phyloP scores from a whole-genome alignment of 345 rosid genomes.

The Stellera chamaejasme region DNA sequence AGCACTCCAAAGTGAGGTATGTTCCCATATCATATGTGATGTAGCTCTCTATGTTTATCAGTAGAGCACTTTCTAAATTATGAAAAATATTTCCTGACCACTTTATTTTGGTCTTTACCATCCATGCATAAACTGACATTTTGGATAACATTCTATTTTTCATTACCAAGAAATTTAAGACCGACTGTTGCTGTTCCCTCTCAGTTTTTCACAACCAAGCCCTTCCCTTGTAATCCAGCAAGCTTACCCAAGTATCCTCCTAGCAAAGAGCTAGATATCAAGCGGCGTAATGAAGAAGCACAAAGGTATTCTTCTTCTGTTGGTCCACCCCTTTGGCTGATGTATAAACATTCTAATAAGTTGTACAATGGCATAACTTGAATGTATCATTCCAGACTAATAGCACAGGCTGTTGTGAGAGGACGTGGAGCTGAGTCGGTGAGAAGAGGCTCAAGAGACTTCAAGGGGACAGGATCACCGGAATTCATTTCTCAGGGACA shows the following conservation, averaged over 20 bases:
- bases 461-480: conserved; percentile 35
- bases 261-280: conserved; percentile 76
- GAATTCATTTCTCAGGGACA: conserved; percentile 54
- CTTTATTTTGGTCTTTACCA: too few relatives aligned
- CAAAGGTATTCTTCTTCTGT: conserved; percentile 34
- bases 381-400: conserved; percentile 36
- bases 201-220: conserved; percentile 57
- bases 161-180: background rate
- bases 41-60: too few relatives aligned
- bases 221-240: conserved; percentile 61
- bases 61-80: too few relatives aligned
- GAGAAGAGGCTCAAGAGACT: conserved; percentile 51
- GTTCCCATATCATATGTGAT: background rate
- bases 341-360: too few relatives aligned
- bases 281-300: conserved; percentile 44
- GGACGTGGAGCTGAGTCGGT: conserved; percentile 62
- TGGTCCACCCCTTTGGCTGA: too few relatives aligned
- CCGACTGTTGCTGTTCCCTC: conserved; percentile 5
- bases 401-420: conserved; percentile 45
- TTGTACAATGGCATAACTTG: background rate
- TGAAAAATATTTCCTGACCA: too few relatives aligned
- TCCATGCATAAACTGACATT: too few relatives aligned
- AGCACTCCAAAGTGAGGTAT: conserved; percentile 57
- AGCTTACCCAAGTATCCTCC: conserved; percentile 69
- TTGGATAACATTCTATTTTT: background rate